A percentile compares a stretch with the other conserved stretches of the same genome.
These are phyloP conservation scores for Malus orientalis DNA, from an alignment of 306 rosid genomes.

Conservation along the genomic window DNA sequence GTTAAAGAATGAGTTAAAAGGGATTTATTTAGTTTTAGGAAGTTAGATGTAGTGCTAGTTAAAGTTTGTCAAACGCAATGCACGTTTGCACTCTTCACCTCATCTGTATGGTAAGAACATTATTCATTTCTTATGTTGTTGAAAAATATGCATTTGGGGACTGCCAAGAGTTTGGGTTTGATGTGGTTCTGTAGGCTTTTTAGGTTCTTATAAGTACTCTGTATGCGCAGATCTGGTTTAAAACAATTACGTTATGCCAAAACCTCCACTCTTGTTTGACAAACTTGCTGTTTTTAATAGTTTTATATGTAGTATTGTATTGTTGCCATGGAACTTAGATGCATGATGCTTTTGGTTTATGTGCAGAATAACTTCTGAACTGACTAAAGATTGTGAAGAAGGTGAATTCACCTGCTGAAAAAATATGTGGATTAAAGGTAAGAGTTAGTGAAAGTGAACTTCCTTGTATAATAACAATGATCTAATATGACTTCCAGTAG, in stretches of 20 bases:
- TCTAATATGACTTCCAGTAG: slow-evolving; percentile 32
- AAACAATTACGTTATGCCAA: neutral
- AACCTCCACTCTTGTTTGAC: neutral
- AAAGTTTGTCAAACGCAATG: neutral
- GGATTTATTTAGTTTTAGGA: neutral
- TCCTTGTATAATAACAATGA: slow-evolving; percentile 39
- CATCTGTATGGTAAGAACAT: neutral
- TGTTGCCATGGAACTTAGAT: neutral
- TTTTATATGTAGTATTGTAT: neutral
- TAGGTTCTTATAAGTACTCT: neutral
- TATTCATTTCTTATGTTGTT: neutral
- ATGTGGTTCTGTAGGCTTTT: neutral
- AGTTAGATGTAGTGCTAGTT: neutral
- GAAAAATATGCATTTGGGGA: neutral
- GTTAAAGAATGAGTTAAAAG: neutral
- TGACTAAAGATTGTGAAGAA: slow-evolving; percentile 45
- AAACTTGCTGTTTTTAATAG: neutral
- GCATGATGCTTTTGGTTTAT: slow-evolving; percentile 8
- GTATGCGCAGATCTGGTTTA: neutral
- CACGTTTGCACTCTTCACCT: neutral
- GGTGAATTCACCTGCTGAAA: slow-evolving; percentile 63
- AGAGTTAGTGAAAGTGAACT: slow-evolving; percentile 40
- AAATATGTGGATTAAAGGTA: slow-evolving; percentile 53
- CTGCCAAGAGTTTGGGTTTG: neutral
- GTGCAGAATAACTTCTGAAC: slow-evolving; percentile 70